A percentile compares a stretch with the other conserved stretches of the same genome.
phyloP scores from a whole-genome alignment of 176 grass and related monocot species.

The Carex scoparia region DNA sequence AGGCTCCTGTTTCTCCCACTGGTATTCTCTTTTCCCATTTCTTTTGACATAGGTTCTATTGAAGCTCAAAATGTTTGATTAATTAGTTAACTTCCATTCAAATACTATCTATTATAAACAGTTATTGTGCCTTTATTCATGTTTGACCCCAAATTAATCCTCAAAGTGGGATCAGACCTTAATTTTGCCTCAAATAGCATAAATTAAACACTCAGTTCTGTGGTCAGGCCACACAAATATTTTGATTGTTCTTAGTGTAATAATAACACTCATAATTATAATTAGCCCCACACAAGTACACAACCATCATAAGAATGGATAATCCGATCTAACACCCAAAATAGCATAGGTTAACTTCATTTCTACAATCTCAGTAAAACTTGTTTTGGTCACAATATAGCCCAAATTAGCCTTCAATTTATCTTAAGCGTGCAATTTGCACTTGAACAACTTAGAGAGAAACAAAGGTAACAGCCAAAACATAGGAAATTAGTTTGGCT shows the following conservation, averaged over 20 bases:
- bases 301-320: background rate
- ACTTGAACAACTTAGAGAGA: background rate
- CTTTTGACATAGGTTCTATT: background rate
- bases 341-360: background rate
- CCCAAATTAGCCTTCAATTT: background rate
- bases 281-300: background rate
- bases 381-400: background rate
- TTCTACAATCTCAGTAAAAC: background rate
- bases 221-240: background rate
- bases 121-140: background rate
- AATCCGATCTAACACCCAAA: background rate
- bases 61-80: background rate
- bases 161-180: background rate
- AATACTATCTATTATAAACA: background rate
- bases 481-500: background rate
- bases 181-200: background rate
- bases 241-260: background rate
- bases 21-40: constrained; percentile 28
- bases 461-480: background rate
- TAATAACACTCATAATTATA: background rate
- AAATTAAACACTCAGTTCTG: background rate
- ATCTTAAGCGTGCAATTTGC: background rate
- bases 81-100: background rate
- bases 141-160: background rate
- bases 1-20: constrained; percentile 62